Evolutionary conservation across 306 rosid genomes (phyloP).

Genomic region (Cicer yamashitae): DNA sequence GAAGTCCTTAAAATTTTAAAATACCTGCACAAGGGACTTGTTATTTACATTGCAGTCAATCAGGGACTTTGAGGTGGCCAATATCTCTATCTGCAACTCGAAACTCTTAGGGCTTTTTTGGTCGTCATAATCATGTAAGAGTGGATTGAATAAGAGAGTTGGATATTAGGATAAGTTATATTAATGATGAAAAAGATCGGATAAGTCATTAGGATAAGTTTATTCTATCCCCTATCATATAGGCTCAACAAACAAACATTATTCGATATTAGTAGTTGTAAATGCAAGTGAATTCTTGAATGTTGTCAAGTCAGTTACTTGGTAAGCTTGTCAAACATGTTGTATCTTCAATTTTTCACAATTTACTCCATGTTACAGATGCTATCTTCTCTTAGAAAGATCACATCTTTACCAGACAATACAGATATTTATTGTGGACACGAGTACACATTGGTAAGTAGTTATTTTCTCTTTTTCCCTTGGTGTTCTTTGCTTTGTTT

Average conservation of each 20-base stretch:
- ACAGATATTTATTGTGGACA: constrained; percentile 89
- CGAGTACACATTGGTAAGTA: constrained; percentile 86
- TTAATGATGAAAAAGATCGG: no score
- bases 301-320: constrained; percentile 18
- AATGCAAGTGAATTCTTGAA: constrained; percentile 22
- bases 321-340: constrained; percentile 1
- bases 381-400: constrained; percentile 81
- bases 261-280: neutral
- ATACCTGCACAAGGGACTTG: constrained; percentile 21
- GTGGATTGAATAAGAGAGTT: neutral
- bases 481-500: constrained; percentile 33
- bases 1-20: constrained; percentile 35
- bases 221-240: no score
- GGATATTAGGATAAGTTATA: neutral
- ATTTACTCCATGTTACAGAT: constrained; percentile 65
- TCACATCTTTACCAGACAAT: constrained; percentile 79
- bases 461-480: constrained; percentile 34
- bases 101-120: neutral
- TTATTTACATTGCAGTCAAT: constrained; percentile 19
- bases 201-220: no score
- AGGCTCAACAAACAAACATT: no score
- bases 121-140: neutral
- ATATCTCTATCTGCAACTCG: neutral
- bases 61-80: neutral
- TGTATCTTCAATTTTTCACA: constrained; percentile 31